Conservation (phyloP, 768 basidiomycete species). For the Boletus vermiculosoides region DNA sequence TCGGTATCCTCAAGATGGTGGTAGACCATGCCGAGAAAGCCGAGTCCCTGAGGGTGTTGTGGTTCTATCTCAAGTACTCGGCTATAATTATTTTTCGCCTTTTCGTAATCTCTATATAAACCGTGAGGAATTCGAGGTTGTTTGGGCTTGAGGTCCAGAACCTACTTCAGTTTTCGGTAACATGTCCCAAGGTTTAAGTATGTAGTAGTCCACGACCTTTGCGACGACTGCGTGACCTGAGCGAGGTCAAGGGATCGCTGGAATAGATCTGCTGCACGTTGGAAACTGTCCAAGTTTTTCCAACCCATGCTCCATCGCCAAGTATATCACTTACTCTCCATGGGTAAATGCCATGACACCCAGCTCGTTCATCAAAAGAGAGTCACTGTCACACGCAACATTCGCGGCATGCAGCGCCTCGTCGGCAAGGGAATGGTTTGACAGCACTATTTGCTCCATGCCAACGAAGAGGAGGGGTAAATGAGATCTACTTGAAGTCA, state of each 20-base stretch:
- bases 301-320: neutral
- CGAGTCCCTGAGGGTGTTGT: constrained; percentile 76
- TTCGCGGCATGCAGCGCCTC: constrained; percentile 85
- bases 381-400: constrained; percentile 82
- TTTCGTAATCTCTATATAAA: constrained; percentile 46
- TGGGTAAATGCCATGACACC: constrained; percentile 92
- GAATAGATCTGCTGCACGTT: constrained; percentile 69
- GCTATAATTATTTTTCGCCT: constrained; percentile 72
- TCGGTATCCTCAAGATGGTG: constrained; percentile 74
- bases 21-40: constrained; percentile 86
- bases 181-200: constrained; percentile 93
- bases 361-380: constrained; percentile 86
- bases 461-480: constrained; percentile 93
- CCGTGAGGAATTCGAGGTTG: constrained; percentile 6
- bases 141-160: constrained; percentile 2
- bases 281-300: constrained; percentile 56
- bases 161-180: constrained; percentile 75
- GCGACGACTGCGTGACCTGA: constrained; percentile 79
- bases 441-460: constrained; percentile 95
- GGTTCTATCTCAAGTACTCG: constrained; percentile 86
- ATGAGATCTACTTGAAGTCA: constrained; percentile 74
- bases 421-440: constrained; percentile 76
- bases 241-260: constrained; percentile 76
- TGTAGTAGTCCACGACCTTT: constrained; percentile 83
- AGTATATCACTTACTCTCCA: constrained; percentile 57